Percentiles rank a stretch among this genome's conserved stretches.
Evolutionary conservation across 192 early-diverging fungal genomes (phyloP).

Genomic region (Gamsiella multidivaricata): DNA sequence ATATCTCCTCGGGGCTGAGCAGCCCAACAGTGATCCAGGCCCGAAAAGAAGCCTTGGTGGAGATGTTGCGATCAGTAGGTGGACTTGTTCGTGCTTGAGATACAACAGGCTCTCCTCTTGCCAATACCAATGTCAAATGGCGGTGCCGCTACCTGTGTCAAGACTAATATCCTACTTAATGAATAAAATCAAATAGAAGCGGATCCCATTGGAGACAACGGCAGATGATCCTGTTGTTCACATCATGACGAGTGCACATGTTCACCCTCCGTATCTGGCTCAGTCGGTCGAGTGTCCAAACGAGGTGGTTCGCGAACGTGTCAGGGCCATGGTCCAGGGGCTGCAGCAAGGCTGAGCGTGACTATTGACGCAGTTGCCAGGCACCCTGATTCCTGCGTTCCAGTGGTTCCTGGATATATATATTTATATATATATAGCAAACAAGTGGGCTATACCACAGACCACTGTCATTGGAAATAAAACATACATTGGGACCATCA

Average conservation of each 20-base stretch:
- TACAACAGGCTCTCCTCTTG: too few relatives aligned
- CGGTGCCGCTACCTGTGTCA: too few relatives aligned
- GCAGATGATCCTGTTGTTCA: constrained; percentile 52
- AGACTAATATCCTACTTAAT: too few relatives aligned
- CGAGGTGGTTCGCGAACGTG: constrained; percentile 55
- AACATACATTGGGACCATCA: not conserved
- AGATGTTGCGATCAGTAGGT: constrained; percentile 31
- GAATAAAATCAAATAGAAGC: constrained; percentile 36
- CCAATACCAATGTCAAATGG: too few relatives aligned
- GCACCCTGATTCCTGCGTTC: too few relatives aligned
- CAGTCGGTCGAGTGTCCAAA: constrained; percentile 58
- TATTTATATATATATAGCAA: not conserved
- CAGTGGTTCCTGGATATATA: too few relatives aligned
- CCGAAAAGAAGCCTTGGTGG: constrained; percentile 35
- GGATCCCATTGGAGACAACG: constrained; percentile 54
- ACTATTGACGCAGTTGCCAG: too few relatives aligned
- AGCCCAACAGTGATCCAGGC: constrained; percentile 11
- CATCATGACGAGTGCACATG: constrained; percentile 53
- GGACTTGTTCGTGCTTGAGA: not conserved
- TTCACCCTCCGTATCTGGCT: constrained; percentile 58
- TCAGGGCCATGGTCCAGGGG: constrained; percentile 56
- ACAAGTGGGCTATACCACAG: not conserved
- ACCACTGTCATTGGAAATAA: not conserved
- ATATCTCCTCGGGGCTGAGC: not conserved
- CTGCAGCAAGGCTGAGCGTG: not conserved